Conservation (phyloP, 352 stramenopile genomes). For the Pythium folliculosum region DNA sequence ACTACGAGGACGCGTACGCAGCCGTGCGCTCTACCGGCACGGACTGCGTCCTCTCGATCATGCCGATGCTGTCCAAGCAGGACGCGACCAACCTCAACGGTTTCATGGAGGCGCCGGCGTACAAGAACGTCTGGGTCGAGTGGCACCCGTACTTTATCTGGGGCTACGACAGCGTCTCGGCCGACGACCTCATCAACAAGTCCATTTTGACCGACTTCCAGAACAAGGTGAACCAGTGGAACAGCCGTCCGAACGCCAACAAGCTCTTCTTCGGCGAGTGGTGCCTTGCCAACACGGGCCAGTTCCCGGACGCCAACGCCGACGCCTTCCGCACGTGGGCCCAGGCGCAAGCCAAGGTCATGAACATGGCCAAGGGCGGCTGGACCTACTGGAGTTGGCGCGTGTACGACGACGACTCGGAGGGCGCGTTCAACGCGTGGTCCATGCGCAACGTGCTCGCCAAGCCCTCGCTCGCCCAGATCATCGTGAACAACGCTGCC, state of each 20-base stretch:
- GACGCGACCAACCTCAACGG: slow-evolving; percentile 17
- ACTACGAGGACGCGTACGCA: slow-evolving; percentile 36
- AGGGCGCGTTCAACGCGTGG: slow-evolving; percentile 25
- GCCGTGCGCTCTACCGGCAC: slow-evolving; percentile 28
- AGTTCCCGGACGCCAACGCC: slow-evolving; percentile 25
- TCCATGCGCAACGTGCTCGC: slow-evolving; percentile 34
- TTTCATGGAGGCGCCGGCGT: slow-evolving; percentile 28
- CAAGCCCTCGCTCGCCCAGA: slow-evolving; percentile 22
- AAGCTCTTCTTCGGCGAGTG: slow-evolving; percentile 38
- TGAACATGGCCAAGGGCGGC: slow-evolving; percentile 24
- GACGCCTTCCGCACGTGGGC: slow-evolving; percentile 17
- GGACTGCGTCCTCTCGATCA: slow-evolving; percentile 35
- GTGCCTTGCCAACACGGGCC: slow-evolving; percentile 27
- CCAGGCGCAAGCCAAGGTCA: slow-evolving; percentile 21
- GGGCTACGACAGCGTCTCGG: slow-evolving; percentile 27
- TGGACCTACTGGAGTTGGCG: slow-evolving; percentile 37
- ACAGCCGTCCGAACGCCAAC: slow-evolving; percentile 24
- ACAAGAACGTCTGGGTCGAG: slow-evolving; percentile 37
- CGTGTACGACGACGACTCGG: slow-evolving; percentile 25
- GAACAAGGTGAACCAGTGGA: slow-evolving; percentile 27
- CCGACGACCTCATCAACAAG: slow-evolving; percentile 24
- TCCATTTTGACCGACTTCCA: slow-evolving; percentile 23
- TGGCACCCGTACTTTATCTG: slow-evolving; percentile 41
- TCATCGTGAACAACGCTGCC: slow-evolving; percentile 9
- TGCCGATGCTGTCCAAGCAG: slow-evolving; percentile 34